phyloP scores from a whole-genome alignment of 768 basidiomycete genomes.

The Auricularia auricula-judae region DNA sequence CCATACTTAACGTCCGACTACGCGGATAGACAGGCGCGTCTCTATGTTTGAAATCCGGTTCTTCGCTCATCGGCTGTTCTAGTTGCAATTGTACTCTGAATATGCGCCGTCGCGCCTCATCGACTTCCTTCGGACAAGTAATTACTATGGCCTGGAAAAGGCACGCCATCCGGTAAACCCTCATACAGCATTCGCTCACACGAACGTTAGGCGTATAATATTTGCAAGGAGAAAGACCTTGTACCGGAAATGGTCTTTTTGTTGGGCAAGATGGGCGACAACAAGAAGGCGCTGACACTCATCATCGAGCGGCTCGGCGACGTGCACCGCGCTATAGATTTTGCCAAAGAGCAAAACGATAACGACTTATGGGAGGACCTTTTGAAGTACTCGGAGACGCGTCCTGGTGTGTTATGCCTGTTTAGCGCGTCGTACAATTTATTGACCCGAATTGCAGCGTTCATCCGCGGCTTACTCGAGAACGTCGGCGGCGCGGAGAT shows the following conservation, averaged over 20 bases:
- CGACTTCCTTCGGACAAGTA: constrained; percentile 85
- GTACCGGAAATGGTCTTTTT: constrained; percentile 97
- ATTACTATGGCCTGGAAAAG: constrained; percentile 80
- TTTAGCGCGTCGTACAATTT: neutral
- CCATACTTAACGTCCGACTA: constrained; percentile 68
- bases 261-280: constrained; percentile 94
- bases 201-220: constrained; percentile 47
- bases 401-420: constrained; percentile 50
- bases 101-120: constrained; percentile 69
- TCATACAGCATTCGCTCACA: constrained; percentile 23
- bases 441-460: constrained; percentile 35
- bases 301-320: constrained; percentile 94
- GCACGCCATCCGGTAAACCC: constrained; percentile 24
- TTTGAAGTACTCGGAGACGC: constrained; percentile 84
- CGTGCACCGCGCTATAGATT: constrained; percentile 91
- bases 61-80: neutral
- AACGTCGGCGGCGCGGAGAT: constrained; percentile 88
- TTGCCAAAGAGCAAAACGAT: constrained; percentile 94
- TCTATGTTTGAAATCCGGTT: neutral
- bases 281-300: constrained; percentile 84
- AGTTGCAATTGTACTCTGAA: constrained; percentile 89
- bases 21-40: constrained; percentile 69
- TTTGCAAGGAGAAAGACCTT: constrained; percentile 75
- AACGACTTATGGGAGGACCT: constrained; percentile 98
- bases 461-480: constrained; percentile 90